phyloP scores from a whole-genome alignment of 2,329 filamentous ascomycete genomes.

The Clonostachys sp. region DNA sequence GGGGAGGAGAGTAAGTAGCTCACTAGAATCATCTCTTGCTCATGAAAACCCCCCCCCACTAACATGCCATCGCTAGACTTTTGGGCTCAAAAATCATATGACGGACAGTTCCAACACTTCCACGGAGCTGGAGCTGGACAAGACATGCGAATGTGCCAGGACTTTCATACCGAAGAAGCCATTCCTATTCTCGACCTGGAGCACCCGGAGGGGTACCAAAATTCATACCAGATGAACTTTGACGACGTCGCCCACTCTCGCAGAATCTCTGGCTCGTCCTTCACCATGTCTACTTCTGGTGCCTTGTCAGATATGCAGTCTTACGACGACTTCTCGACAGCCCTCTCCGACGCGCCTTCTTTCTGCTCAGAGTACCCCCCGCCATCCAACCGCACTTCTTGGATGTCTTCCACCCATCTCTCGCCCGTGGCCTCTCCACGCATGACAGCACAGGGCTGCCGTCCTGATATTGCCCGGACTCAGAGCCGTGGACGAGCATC shows the following conservation, averaged over 20 bases:
- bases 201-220: neutral
- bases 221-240: conserved; percentile 39
- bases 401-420: conserved; percentile 66
- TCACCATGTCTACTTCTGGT: conserved; percentile 65
- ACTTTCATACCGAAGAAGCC: conserved; percentile 58
- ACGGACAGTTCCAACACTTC: conserved; percentile 48
- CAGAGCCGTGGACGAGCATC: conserved; percentile 68
- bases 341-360: conserved; percentile 62
- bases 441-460: conserved; percentile 51
- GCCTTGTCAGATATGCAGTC: conserved; percentile 63
- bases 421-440: conserved; percentile 70
- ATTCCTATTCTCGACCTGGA: conserved; percentile 59
- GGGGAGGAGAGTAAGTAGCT: conserved; percentile 1
- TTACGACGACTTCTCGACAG: conserved; percentile 66
- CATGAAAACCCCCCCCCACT: neutral
- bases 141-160: conserved; percentile 55
- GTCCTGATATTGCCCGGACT: conserved; percentile 56
- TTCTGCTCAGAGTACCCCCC: conserved; percentile 64
- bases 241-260: conserved; percentile 51
- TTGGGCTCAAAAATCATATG: conserved; percentile 51
- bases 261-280: conserved; percentile 68
- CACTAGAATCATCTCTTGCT: neutral
- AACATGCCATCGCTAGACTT: conserved; percentile 11
- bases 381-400: conserved; percentile 62
- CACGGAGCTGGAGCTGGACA: conserved; percentile 38